Percentiles rank a stretch among this genome's conserved stretches.
Evolutionary conservation across 371 early-diverging fungal species (phyloP).

Genomic region (Smittium mucronatum): DNA sequence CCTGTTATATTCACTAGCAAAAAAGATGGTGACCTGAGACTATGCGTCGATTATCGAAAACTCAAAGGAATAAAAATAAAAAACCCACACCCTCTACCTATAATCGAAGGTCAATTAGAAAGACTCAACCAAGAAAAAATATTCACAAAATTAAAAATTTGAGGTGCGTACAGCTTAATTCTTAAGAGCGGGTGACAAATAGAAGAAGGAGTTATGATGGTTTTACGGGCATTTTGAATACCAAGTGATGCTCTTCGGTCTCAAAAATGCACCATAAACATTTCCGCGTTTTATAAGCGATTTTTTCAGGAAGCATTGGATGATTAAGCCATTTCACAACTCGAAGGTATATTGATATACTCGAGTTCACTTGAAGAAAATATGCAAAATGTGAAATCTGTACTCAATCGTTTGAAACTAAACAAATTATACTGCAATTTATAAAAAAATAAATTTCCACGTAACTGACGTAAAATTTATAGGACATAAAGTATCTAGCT

Average conservation of each 20-base stretch:
- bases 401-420: slow-evolving; percentile 22
- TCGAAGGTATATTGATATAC: slow-evolving; percentile 36
- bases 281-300: slow-evolving; percentile 6
- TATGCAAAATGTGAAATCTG: slow-evolving; percentile 14
- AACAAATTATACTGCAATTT: slow-evolving; percentile 25
- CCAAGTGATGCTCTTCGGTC: slow-evolving; percentile 34
- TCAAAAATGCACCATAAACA: slow-evolving; percentile 11
- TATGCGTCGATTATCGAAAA: slow-evolving; percentile 37
- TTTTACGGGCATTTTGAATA: slow-evolving; percentile 26
- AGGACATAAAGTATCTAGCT: slow-evolving; percentile 27
- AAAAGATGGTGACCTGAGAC: slow-evolving; percentile 34
- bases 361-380: slow-evolving; percentile 21
- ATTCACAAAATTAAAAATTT: slow-evolving; percentile 36
- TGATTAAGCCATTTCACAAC: slow-evolving; percentile 13
- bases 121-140: slow-evolving; percentile 14
- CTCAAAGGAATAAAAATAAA: slow-evolving; percentile 13
- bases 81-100: slow-evolving; percentile 10
- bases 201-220: slow-evolving; percentile 33
- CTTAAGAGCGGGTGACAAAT: slow-evolving; percentile 15
- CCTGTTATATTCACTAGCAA: slow-evolving; percentile 41
- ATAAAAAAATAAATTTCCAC: slow-evolving; percentile 36
- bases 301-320: slow-evolving; percentile 5
- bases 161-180: slow-evolving; percentile 19
- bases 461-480: slow-evolving; percentile 28
- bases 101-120: slow-evolving; percentile 27